Base-by-base conservation (phyloP, 257 asterid genomes). In the Petunia secreta region DNA sequence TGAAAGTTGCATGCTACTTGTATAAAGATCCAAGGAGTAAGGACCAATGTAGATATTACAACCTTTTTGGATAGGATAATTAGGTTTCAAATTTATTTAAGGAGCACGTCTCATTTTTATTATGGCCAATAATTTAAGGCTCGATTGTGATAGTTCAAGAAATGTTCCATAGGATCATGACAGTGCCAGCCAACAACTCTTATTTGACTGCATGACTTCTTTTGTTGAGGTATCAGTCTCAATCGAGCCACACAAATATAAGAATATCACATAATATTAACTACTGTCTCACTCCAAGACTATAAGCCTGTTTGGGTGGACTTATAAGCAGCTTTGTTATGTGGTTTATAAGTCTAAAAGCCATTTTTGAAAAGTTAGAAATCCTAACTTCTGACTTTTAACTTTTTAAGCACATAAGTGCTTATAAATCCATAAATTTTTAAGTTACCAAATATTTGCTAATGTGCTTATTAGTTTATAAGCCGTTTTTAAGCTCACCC, bases 11-110 rank as follows among this genome's bases (percentile, higher is more conserved):
- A 60, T 2, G 44, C 77, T 48, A 71, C 11, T 48, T 69, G 25
- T 34, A 48, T 34, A 48, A 39, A 10, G 62, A 73, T 73, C 78
- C 78, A 50, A 73, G 63, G 36, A 73, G 78, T 50, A 73, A 73
- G 62, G 11, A 50, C 62, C 46, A 73, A 73, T 6, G 37, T 13
- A 34, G 62, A 73, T 62, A 73, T 34, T 73, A 73, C 62, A 5
- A 50, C 60, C 11, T 73, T 50, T 36, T 73, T 11, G 37, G 78
- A 73, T 50, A 48, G 50, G 63, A 46, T 50, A 25, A 25, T 25
- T 10, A 2, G 25, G 25, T 25, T 60, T 64, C 5, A 34, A 11
- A 64, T 4, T 64, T 73, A 50, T 11, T 34, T 36, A 50, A 73
- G 78, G 63, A 36, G 78, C 78, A 71, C 50, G 7, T 50, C 52